Evolutionary conservation across 192 early-diverging fungal species (phyloP).

Genomic region (Lobosporangium transversale): DNA sequence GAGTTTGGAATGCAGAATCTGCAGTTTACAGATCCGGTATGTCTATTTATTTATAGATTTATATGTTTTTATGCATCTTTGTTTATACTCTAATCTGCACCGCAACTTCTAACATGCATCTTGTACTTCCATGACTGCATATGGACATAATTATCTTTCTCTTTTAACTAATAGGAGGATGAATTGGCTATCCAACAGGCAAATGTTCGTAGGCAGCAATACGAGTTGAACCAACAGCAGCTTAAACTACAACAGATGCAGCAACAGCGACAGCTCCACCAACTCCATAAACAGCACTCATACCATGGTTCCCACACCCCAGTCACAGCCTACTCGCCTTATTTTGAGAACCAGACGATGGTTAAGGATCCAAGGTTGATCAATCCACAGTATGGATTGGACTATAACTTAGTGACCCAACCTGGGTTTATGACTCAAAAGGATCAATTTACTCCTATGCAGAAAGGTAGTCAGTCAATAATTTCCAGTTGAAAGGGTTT

Average conservation of each 20-base stretch:
- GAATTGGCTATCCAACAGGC: constrained; percentile 53
- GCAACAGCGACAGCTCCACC: constrained; percentile 38
- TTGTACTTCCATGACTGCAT: no score
- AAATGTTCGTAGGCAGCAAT: constrained; percentile 54
- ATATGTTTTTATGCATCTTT: background rate
- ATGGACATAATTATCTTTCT: no score
- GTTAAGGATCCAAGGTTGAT: constrained; percentile 39
- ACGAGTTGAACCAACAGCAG: constrained; percentile 58
- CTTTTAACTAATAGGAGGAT: constrained; percentile 56
- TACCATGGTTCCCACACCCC: constrained; percentile 50
- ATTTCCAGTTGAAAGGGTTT: background rate
- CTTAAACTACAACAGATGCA: constrained; percentile 64
- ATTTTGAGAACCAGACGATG: constrained; percentile 49
- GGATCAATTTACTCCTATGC: constrained; percentile 19
- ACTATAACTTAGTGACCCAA: constrained; percentile 37
- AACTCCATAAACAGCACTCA: constrained; percentile 20
- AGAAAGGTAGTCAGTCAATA: constrained; percentile 22
- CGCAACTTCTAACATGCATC: no score
- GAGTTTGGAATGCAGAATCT: constrained; percentile 64
- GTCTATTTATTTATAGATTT: background rate
- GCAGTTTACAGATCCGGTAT: constrained; percentile 54
- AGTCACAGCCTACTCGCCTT: constrained; percentile 42
- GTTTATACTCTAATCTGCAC: no score
- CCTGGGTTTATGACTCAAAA: constrained; percentile 36
- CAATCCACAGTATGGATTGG: constrained; percentile 45